Evolutionary conservation across 768 basidiomycete species (phyloP).

Genomic region (Roridomyces roridus): DNA sequence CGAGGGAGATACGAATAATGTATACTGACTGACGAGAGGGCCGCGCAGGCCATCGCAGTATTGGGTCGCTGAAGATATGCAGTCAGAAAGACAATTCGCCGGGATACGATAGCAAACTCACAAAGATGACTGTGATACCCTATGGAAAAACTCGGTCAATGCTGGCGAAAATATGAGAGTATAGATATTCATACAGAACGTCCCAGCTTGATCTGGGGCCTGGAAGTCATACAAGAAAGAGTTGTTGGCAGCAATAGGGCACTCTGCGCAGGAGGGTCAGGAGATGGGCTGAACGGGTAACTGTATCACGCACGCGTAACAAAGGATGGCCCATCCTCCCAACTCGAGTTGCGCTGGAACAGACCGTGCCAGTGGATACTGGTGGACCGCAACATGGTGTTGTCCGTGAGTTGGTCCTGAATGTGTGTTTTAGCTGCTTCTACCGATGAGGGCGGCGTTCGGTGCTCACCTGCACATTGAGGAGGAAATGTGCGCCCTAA

Average conservation of each 20-base stretch:
- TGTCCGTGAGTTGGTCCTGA: conserved; percentile 43
- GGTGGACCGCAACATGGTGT: conserved; percentile 45
- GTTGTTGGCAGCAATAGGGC: conserved; percentile 36
- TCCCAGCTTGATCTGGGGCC: conserved; percentile 41
- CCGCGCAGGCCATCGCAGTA: conserved; percentile 24
- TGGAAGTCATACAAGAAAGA: conserved; percentile 41
- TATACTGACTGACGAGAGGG: neutral
- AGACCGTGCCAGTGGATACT: conserved; percentile 57
- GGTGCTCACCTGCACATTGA: conserved; percentile 31
- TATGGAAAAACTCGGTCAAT: neutral
- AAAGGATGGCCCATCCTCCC: conserved; percentile 37
- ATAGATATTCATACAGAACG: conserved; percentile 30
- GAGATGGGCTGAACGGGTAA: neutral
- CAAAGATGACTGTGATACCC: too few species aligned
- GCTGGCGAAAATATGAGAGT: neutral
- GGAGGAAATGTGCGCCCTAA: conserved; percentile 16
- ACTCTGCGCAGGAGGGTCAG: conserved; percentile 36
- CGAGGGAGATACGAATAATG: neutral
- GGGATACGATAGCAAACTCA: too few species aligned
- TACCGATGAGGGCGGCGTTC: conserved; percentile 21
- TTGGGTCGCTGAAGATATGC: conserved; percentile 10
- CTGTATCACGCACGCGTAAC: conserved; percentile 33
- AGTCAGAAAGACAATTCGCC: neutral
- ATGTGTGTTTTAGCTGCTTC: conserved; percentile 41
- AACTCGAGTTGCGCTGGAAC: conserved; percentile 42